These are phyloP conservation scores for Sporothrix schenckii DNA, from an alignment of 2,329 filamentous ascomycete species.

Conservation along the genomic window DNA sequence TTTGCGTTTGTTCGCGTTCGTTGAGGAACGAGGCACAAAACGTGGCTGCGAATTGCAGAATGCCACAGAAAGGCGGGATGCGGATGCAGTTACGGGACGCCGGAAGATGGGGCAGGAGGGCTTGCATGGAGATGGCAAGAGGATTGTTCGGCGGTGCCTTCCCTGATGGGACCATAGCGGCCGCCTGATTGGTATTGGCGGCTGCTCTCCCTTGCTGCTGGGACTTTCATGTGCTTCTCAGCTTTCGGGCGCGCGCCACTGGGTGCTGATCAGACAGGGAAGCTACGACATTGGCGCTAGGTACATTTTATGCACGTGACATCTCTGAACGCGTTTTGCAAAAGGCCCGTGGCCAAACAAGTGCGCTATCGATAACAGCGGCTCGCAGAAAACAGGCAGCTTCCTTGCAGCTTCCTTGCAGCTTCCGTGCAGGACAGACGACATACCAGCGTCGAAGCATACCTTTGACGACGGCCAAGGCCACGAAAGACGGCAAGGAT, in stretches of 20 bases:
- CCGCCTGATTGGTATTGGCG: slow-evolving; percentile 30
- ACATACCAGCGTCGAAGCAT: background rate
- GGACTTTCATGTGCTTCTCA: slow-evolving; percentile 8
- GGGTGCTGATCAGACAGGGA: slow-evolving; percentile 3
- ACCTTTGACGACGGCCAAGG: background rate
- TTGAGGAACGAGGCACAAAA: slow-evolving; percentile 21
- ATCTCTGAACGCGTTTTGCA: background rate
- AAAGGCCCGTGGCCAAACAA: background rate
- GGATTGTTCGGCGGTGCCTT: slow-evolving; percentile 14
- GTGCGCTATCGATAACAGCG: slow-evolving; percentile 21
- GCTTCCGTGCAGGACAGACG: slow-evolving; percentile 12
- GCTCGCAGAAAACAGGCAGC: slow-evolving; percentile 17
- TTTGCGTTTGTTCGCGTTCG: slow-evolving; percentile 8
- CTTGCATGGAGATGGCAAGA: background rate
- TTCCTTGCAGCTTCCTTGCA: background rate
- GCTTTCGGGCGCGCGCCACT: background rate
- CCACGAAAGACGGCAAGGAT: too few relatives aligned
- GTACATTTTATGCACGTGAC: slow-evolving; percentile 10
- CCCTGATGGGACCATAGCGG: slow-evolving; percentile 1
- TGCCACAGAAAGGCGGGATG: slow-evolving; percentile 6
- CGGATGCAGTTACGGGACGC: slow-evolving; percentile 13
- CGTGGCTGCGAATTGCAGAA: background rate
- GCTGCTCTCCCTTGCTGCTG: background rate
- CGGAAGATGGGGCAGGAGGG: slow-evolving; percentile 7
- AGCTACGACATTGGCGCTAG: background rate